Evolutionary conservation across 2,329 filamentous ascomycete species (phyloP).

Genomic region (Diaporthe sp.): DNA sequence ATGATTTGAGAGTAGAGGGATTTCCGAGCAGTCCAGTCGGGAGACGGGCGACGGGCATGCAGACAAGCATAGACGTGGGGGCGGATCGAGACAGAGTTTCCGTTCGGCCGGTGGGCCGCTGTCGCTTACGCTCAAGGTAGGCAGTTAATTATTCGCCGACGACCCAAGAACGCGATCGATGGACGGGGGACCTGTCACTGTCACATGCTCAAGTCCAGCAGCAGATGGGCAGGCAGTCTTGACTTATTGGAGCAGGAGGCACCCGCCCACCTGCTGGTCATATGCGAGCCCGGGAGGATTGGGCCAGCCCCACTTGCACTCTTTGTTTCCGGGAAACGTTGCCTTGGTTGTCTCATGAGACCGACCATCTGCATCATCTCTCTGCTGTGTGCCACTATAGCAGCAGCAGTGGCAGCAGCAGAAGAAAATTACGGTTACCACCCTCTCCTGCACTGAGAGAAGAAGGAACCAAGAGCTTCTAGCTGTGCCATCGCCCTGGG

Average conservation of each 20-base stretch:
- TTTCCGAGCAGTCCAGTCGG: not conserved
- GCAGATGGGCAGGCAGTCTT: not conserved
- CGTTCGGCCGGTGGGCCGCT: constrained; percentile 35
- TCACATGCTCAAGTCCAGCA: constrained; percentile 21
- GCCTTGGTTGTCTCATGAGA: not conserved
- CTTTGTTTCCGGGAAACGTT: constrained; percentile 1
- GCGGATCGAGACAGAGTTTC: constrained; percentile 23
- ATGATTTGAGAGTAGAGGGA: not conserved
- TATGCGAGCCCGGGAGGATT: constrained; percentile 13
- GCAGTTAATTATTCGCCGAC: not conserved
- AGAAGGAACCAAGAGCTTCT: not conserved
- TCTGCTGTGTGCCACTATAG: not conserved
- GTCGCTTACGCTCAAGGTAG: not conserved
- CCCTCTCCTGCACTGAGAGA: not conserved
- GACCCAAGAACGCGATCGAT: not conserved
- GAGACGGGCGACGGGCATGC: not conserved
- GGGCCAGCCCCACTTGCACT: constrained; percentile 9
- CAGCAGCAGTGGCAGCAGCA: not conserved
- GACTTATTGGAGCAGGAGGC: not conserved
- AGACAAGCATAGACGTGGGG: not conserved
- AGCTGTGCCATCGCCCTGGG: not conserved
- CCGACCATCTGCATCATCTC: not conserved
- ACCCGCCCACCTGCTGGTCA: constrained; percentile 7
- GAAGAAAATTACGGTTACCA: not conserved
- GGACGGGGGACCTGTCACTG: constrained; percentile 18